A percentile compares a stretch with the other conserved stretches of the same genome.
These are phyloP conservation scores for Galeopsis tetrahit DNA, from an alignment of 257 asterid species.

Conservation along the genomic window DNA sequence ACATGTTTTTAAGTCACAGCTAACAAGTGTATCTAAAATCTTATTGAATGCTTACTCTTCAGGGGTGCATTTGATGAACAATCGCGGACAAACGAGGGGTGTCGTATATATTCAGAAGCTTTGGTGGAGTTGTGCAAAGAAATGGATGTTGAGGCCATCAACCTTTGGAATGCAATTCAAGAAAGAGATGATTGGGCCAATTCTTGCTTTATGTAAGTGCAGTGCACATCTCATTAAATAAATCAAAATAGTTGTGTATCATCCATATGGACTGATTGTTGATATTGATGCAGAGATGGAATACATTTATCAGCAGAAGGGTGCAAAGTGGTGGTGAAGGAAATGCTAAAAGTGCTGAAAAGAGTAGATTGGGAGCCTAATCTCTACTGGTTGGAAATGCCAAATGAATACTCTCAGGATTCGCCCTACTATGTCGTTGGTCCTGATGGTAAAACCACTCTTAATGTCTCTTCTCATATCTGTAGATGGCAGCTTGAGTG, in stretches of 20 bases:
- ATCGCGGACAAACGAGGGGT: slow-evolving; percentile 56
- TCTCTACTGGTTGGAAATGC: slow-evolving; percentile 65
- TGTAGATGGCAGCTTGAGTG: slow-evolving; percentile 64
- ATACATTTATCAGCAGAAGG: slow-evolving; percentile 76
- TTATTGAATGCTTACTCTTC: slow-evolving; percentile 3
- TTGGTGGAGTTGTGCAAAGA: slow-evolving; percentile 56
- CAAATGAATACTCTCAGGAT: slow-evolving; percentile 62
- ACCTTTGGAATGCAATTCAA: slow-evolving; percentile 60
- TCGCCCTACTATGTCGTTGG: slow-evolving; percentile 59
- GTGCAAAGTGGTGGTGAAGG: slow-evolving; percentile 63
- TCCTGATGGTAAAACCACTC: slow-evolving; percentile 48
- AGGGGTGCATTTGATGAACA: slow-evolving; percentile 50
- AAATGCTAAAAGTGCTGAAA: slow-evolving; percentile 67
- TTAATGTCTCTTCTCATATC: slow-evolving; percentile 42
- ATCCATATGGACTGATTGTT: not conserved
- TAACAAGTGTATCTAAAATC: not conserved
- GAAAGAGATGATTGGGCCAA: slow-evolving; percentile 51
- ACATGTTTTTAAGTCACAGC: not conserved
- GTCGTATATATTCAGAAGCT: slow-evolving; percentile 59
- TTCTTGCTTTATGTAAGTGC: slow-evolving; percentile 55
- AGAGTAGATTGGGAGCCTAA: slow-evolving; percentile 83
- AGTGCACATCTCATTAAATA: slow-evolving; percentile 20
- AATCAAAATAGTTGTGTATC: no score
- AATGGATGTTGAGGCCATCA: slow-evolving; percentile 53
- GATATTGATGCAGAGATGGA: slow-evolving; percentile 68